phyloP scores from a whole-genome alignment of 1,284 basidiomycete species.

The Tylopilus sp. region DNA sequence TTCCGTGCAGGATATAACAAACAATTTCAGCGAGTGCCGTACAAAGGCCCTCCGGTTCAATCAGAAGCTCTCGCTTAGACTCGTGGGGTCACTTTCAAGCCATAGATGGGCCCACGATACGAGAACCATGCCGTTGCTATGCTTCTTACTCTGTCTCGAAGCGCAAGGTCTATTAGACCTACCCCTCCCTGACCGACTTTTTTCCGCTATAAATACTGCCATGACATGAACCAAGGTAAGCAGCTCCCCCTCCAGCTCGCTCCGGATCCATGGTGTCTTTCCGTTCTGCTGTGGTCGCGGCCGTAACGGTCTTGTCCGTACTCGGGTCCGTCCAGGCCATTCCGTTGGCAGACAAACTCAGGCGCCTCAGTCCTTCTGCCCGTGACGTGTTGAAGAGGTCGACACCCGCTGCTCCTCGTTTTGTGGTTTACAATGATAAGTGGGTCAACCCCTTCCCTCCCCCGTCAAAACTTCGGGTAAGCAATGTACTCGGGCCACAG shows the following conservation, averaged over 20 bases:
- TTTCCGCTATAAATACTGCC: conserved; percentile 30
- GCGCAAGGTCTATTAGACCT: conserved; percentile 1
- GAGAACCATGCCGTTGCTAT: conserved; percentile 9
- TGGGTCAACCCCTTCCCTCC: conserved; percentile 51
- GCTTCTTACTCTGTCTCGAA: conserved; percentile 15
- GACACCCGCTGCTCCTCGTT: conserved; percentile 46
- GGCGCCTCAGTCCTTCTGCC: conserved; percentile 36
- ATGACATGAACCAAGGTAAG: neutral
- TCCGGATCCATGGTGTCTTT: conserved; percentile 36
- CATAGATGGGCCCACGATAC: too few relatives aligned
- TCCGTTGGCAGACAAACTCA: conserved; percentile 31
- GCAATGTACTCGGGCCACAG: conserved; percentile 19
- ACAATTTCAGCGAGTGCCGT: too few relatives aligned
- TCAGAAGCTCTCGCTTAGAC: too few relatives aligned
- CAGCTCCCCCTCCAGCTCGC: conserved; percentile 15
- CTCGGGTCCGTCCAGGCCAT: conserved; percentile 21
- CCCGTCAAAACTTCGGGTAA: conserved; percentile 48
- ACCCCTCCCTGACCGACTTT: neutral
- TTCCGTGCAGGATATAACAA: too few relatives aligned
- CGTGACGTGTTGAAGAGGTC: conserved; percentile 50
- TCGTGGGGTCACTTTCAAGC: too few relatives aligned
- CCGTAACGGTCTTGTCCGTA: conserved; percentile 18
- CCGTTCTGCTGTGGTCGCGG: conserved; percentile 14
- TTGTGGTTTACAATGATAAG: conserved; percentile 53
- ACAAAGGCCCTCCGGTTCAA: too few relatives aligned